Base-by-base conservation (phyloP, 2,329 filamentous ascomycete genomes). In the Didymella keratinophila region DNA sequence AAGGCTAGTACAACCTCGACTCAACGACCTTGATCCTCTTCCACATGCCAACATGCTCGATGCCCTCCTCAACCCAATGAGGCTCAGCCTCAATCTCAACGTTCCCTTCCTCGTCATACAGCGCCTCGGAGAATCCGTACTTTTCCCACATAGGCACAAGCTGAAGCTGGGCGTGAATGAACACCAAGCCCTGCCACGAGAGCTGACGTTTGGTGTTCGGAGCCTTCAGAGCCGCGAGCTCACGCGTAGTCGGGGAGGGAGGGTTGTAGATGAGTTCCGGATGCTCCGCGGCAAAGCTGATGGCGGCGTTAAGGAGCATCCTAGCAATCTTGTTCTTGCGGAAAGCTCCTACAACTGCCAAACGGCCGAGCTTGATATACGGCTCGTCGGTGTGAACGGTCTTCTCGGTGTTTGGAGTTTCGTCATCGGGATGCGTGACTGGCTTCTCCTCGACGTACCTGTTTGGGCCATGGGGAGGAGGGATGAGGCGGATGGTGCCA, bases 21-120 rank as follows among this genome's bases (percentile, higher is more conserved):
- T 41, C 54, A 18, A 66, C 67, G 41, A 81, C 61, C 55, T 77
- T 74, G 18, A 83, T 36, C 57, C 79, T 68, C 74, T 78, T 84
- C 84, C 86, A 96, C 93, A 97, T 96, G 59, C 91, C 93, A 18
- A 96, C 83, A 80, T 97, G 92, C 64, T 85, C 82, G 53, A 97
- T 94, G 4, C 90, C 91, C 71, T 95, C 92, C 76, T 97, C 93
- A 61, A 83, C 82, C 92, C 93, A 97, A 28, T 67, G 71, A 30
- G 66, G 67, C 53, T 76, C 73, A 20, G 70, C 71, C 2, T 52
- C 34, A 18, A 75, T 71, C 45, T 74, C 71, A 1, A 75, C 63
- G 11, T 71, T 60, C 21, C 71, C 73, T 1, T 67, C 49, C 30
- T 75, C 82, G 0, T 91, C 91, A 85, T 94, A 86, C 10, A 78